A percentile compares a stretch with the other conserved stretches of the same genome.
phyloP scores from a whole-genome alignment of 441 rosid species.

The Bruguiera hainesii region DNA sequence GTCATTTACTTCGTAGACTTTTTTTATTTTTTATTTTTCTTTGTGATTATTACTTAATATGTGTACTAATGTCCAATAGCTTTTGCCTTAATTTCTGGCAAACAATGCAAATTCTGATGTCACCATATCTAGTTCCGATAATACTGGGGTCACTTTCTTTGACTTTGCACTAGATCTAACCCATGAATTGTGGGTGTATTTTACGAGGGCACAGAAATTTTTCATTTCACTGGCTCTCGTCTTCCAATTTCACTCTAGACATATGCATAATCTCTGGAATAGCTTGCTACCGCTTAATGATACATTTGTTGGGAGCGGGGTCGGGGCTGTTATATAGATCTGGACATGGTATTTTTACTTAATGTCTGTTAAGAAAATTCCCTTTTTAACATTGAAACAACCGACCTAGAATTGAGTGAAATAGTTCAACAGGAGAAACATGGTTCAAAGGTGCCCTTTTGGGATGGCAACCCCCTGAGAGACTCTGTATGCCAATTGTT shows the following conservation, averaged over 20 bases:
- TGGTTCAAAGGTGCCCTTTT: conserved; percentile 97
- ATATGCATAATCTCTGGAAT: neutral
- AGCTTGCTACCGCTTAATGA: neutral
- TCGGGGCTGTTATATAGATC: neutral
- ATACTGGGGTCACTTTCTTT: no score
- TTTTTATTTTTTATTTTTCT: no score
- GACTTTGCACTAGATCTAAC: neutral
- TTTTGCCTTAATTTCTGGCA: no score
- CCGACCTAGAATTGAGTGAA: conserved; percentile 12
- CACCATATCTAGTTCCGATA: no score
- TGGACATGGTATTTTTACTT: neutral
- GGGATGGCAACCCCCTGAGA: conserved; percentile 98
- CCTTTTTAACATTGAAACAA: conserved; percentile 7
- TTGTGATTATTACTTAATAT: no score
- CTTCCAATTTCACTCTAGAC: neutral
- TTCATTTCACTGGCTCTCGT: neutral
- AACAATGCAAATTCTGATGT: no score
- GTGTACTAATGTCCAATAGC: no score
- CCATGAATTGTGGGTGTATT: neutral
- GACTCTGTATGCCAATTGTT: conserved; percentile 88
- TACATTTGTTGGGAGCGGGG: no score
- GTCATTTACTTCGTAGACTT: no score
- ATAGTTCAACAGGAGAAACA: conserved; percentile 68
- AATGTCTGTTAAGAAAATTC: neutral
- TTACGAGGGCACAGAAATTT: neutral